These are phyloP conservation scores for Lepidium africanum DNA, from an alignment of 345 rosid species.

Conservation along the genomic window DNA sequence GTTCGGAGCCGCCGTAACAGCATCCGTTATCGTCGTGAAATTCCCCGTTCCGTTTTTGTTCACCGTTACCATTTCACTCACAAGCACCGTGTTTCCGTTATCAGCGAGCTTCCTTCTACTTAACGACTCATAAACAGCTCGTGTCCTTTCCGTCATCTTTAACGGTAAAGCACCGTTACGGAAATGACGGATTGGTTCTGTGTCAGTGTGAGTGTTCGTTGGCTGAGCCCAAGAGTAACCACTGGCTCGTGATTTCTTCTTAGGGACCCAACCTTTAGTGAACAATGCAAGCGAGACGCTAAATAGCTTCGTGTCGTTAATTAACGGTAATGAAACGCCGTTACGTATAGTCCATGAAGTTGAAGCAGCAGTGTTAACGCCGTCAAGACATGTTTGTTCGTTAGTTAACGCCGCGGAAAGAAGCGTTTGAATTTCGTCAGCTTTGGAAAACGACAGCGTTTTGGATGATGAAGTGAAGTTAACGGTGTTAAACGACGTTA, in stretches of 20 bases:
- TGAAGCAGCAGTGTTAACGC: constrained; percentile 42
- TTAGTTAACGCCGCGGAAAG: constrained; percentile 77
- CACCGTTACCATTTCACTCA: constrained; percentile 61
- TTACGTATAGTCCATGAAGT: constrained; percentile 44
- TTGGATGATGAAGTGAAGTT: constrained; percentile 22
- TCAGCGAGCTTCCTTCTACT: constrained; percentile 48
- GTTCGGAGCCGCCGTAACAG: constrained; percentile 67
- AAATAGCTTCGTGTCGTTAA: constrained; percentile 65
- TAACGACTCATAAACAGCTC: constrained; percentile 45
- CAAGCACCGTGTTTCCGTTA: constrained; percentile 24
- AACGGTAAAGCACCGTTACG: constrained; percentile 47
- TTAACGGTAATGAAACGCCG: constrained; percentile 44
- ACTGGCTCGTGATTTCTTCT: constrained; percentile 20
- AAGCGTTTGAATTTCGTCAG: constrained; percentile 65
- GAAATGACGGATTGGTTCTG: constrained; percentile 29
- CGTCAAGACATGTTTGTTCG: constrained; percentile 68
- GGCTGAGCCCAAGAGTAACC: constrained; percentile 18
- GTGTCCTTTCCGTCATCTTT: constrained; percentile 46
- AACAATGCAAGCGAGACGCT: constrained; percentile 71
- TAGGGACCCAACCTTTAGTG: constrained; percentile 71
- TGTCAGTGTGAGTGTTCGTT: constrained; percentile 9
- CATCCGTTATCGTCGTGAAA: constrained; percentile 63
- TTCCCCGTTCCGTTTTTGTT: constrained; percentile 66
- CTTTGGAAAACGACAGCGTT: constrained; percentile 33
- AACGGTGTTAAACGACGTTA: constrained; percentile 37